Base-by-base conservation (phyloP, 2,329 filamentous ascomycete species). In the Aspergillus sergii region DNA sequence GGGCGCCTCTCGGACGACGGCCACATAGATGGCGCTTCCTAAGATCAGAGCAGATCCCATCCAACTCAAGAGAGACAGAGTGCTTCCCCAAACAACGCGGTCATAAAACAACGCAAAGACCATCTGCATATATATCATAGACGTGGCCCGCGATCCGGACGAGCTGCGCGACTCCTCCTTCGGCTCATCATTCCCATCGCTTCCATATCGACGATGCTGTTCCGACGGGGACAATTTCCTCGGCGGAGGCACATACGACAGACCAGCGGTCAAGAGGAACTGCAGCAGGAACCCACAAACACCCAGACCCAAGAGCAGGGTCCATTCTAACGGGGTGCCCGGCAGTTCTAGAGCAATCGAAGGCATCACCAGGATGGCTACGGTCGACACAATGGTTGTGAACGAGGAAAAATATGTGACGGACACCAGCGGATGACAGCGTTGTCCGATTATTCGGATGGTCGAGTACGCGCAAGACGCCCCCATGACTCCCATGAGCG, bases 401-500 rank as follows among this genome's bases (percentile, higher is more conserved):
- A 87, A 89, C 0, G 83, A 80, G 3, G 88, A 88, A 72, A 97
- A 96, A 77, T 94, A 96, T 71, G 92, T 96, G 61, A 96, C 92
- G 2, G 87, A 91, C 62, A 96, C 88, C n/a, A 97, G 82, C 0
- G 93, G 87, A 73, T 96, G 92, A 0, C 91, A 90, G 32, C 91
- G 86, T 69, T 87, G 87, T 16, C 94, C 93, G 64, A 97, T 94
- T 77, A 90, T 88, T 19, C 93, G 85, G 66, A 97, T 90, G 0
- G 87, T 87, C 1, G 94, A 92, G 72, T 89, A 93, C 9, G 92
- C 92, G 3, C 86, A 86, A 0, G 91, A 88, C 9, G 89, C 86
- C 10, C 94, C 94, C 0, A 93, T 69, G 0, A 96, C 93, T 1
- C 93, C 93, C 0, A 96, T 60, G 51, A 96, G 83, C 0, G 90